A percentile compares a stretch with the other conserved stretches of the same genome.
Conservation (phyloP, 305 asterid species). For the Plantago coronopus region DNA sequence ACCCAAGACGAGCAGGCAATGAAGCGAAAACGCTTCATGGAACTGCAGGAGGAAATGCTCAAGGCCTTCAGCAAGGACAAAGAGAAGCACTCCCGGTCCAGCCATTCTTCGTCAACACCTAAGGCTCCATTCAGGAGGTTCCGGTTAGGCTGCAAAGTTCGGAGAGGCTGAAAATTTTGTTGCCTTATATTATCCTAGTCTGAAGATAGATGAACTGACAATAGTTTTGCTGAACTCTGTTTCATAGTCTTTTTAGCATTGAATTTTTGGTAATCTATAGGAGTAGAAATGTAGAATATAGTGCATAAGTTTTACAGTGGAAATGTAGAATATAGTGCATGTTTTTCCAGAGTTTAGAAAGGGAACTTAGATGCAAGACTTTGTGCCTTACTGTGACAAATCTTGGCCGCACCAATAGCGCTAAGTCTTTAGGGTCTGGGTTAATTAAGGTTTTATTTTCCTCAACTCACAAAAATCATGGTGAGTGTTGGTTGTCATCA, state of each 20-base stretch:
- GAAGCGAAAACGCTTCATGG: slow-evolving; percentile 49
- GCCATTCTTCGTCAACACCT: slow-evolving; percentile 40
- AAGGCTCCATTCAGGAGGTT: slow-evolving; percentile 31
- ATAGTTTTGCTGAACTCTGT: not conserved
- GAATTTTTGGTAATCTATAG: too few species aligned
- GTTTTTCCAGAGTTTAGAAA: too few species aligned
- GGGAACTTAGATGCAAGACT: too few species aligned
- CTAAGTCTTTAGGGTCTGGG: too few species aligned
- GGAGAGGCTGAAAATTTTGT: slow-evolving; percentile 25
- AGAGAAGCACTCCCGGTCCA: slow-evolving; percentile 45
- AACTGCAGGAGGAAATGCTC: slow-evolving; percentile 61
- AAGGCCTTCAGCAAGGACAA: slow-evolving; percentile 68
- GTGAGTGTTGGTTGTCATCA: too few species aligned
- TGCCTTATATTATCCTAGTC: slow-evolving; percentile 5
- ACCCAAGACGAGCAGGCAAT: slow-evolving; percentile 55
- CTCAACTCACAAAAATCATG: too few species aligned
- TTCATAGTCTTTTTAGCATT: not conserved
- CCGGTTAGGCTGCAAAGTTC: slow-evolving; percentile 23
- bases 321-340: too few species aligned
- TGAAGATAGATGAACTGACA: not conserved
- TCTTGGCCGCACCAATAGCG: too few species aligned
- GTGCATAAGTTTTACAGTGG: too few species aligned
- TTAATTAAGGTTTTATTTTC: too few species aligned
- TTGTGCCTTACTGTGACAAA: too few species aligned
- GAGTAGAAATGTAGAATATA: too few species aligned